A percentile compares a stretch with the other conserved stretches of the same genome.
Conservation (phyloP, 1,284 basidiomycete genomes). For the Cystobasidium pallidum region DNA sequence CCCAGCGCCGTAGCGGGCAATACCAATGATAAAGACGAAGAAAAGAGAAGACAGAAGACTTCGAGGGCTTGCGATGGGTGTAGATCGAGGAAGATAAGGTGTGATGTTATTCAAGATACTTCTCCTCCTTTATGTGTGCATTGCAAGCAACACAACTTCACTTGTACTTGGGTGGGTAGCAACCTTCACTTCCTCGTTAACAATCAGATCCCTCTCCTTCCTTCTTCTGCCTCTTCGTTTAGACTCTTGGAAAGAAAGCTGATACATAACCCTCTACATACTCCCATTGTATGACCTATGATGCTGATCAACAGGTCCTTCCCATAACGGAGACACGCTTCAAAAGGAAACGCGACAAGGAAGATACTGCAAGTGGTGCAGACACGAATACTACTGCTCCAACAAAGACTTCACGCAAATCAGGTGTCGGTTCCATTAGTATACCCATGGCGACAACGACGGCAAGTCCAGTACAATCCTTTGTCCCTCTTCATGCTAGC, state of each 20-base stretch:
- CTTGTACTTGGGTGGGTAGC: conserved; percentile 70
- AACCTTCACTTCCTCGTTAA: too few relatives aligned
- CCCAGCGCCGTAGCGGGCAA: neutral
- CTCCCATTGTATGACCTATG: too few relatives aligned
- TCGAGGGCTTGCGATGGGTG: conserved; percentile 88
- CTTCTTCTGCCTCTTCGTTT: too few relatives aligned
- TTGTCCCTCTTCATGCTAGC: neutral
- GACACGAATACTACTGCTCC: neutral
- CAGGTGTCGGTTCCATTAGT: conserved; percentile 27
- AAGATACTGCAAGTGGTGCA: conserved; percentile 59
- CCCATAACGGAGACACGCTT: conserved; percentile 98
- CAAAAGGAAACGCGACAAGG: conserved; percentile 85
- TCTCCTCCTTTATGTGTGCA: conserved; percentile 80
- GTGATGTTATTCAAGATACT: conserved; percentile 72
- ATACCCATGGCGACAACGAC: conserved; percentile 10
- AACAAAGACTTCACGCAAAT: conserved; percentile 14
- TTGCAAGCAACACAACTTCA: conserved; percentile 84
- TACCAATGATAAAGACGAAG: conserved; percentile 29
- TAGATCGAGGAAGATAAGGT: conserved; percentile 89
- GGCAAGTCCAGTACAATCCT: conserved; percentile 9
- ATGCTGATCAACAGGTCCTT: conserved; percentile 68
- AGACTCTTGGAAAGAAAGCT: too few relatives aligned
- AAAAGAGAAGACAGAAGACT: conserved; percentile 84
- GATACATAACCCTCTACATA: too few relatives aligned
- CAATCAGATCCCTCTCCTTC: too few relatives aligned